Evolutionary conservation across 345 rosid genomes (phyloP).

Genomic region (Ceriops tagal): DNA sequence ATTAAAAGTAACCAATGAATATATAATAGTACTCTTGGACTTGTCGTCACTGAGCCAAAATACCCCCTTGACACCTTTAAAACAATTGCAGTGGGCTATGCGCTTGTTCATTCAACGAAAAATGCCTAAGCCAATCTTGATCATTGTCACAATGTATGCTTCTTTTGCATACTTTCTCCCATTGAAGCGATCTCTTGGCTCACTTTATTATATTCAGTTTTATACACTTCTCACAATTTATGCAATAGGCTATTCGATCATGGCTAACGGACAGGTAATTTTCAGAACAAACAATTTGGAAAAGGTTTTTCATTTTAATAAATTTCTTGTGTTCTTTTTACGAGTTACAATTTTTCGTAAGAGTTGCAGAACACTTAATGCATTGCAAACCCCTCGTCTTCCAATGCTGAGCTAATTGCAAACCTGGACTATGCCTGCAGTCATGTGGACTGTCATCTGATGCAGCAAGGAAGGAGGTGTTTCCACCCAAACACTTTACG

Average conservation of each 20-base stretch:
- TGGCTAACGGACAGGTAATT: slow-evolving; percentile 4
- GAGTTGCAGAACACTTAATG: slow-evolving; percentile 8
- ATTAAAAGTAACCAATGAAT: too few relatives aligned
- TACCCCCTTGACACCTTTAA: too few relatives aligned
- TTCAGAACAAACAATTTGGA: neutral
- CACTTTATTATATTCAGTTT: too few relatives aligned
- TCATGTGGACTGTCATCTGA: slow-evolving; percentile 4
- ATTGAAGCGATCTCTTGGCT: too few relatives aligned
- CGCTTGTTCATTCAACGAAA: neutral
- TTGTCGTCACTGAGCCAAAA: too few relatives aligned
- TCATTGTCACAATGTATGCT: too few relatives aligned
- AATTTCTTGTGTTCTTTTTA: neutral
- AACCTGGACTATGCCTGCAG: slow-evolving; percentile 10
- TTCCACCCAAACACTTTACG: slow-evolving; percentile 10
- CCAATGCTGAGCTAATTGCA: neutral
- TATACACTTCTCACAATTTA: too few relatives aligned
- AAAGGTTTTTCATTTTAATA: neutral
- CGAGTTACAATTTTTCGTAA: too few relatives aligned
- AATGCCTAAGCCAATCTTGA: neutral
- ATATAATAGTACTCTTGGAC: too few relatives aligned
- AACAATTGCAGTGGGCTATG: too few relatives aligned
- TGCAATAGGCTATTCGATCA: neutral
- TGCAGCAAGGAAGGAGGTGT: neutral
- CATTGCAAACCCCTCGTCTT: neutral
- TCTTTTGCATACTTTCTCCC: too few relatives aligned